Evolutionary conservation across 148 eudicot species (phyloP).

Genomic region (Silene latifolia): DNA sequence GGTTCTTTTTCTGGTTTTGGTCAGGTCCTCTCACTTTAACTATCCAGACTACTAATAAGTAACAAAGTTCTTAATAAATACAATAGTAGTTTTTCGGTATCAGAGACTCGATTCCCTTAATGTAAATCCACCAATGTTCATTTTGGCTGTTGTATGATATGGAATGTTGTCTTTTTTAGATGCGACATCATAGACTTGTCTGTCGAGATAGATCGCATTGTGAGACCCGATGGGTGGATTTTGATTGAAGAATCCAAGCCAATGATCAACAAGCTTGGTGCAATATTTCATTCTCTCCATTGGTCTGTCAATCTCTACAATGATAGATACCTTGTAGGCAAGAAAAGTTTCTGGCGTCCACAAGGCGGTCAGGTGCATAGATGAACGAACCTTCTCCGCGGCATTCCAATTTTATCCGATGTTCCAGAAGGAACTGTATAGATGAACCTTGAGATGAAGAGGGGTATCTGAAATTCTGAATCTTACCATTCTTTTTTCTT

Average conservation of each 20-base stretch:
- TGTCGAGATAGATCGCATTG: slow-evolving; percentile 77
- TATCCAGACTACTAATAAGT: no score
- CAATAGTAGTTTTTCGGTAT: no score
- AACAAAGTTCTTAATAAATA: no score
- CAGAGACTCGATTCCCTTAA: not conserved
- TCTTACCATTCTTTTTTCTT: slow-evolving; percentile 20
- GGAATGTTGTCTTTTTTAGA: slow-evolving; percentile 31
- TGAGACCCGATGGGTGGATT: slow-evolving; percentile 74
- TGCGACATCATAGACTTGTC: slow-evolving; percentile 66
- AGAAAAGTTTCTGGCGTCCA: slow-evolving; percentile 85
- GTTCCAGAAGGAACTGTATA: not conserved
- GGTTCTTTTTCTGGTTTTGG: no score
- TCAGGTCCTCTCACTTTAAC: no score
- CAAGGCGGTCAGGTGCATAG: slow-evolving; percentile 31
- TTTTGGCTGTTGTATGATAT: slow-evolving; percentile 4
- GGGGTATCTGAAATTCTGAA: not conserved
- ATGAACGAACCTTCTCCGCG: slow-evolving; percentile 12
- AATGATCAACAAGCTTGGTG: slow-evolving; percentile 41
- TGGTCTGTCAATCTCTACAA: slow-evolving; percentile 59
- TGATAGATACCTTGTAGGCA: slow-evolving; percentile 62
- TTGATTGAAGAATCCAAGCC: slow-evolving; percentile 58
- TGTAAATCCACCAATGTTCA: not conserved
- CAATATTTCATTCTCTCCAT: slow-evolving; percentile 68
- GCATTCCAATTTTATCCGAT: not conserved
- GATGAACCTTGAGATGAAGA: slow-evolving; percentile 21